Evolutionary conservation across 1,139 yeast genomes (phyloP).

Genomic region (Saccharomyces hybrid): DNA sequence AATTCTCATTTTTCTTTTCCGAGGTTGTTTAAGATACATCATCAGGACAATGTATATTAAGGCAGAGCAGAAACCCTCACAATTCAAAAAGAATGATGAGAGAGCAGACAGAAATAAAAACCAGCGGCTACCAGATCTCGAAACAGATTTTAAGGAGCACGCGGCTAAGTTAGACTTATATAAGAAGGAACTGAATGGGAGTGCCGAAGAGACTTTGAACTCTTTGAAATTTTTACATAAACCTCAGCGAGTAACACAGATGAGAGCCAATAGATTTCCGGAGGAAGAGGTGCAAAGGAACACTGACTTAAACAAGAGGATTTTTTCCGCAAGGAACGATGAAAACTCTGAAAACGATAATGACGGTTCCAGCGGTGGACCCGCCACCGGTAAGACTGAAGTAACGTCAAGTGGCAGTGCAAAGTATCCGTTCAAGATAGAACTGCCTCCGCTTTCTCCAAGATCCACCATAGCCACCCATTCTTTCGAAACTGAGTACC

Average conservation of each 20-base stretch:
- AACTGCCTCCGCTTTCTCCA: not conserved
- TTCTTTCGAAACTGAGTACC: not conserved
- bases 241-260: conserved; percentile 20
- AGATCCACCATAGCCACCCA: not conserved
- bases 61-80: conserved; percentile 6
- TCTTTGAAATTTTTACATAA: conserved; percentile 25
- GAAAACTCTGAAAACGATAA: conserved; percentile 2
- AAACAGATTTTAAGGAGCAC: not conserved
- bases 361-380: conserved; percentile 3
- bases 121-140: not conserved
- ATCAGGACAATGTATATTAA: conserved; percentile 10
- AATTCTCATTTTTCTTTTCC: not conserved
- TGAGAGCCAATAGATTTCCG: conserved; percentile 14
- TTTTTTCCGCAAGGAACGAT: not conserved
- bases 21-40: not conserved
- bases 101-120: not conserved
- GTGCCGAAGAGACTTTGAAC: conserved; percentile 5
- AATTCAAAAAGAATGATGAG: not conserved
- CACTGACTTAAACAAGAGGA: conserved; percentile 21
- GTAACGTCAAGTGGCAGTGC: conserved; percentile 25
- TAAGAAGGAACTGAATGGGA: not conserved
- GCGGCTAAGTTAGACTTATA: not conserved
- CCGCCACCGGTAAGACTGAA: not conserved
- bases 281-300: conserved; percentile 21
- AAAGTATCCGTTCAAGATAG: not conserved